Conservation (phyloP, 2,329 filamentous ascomycete genomes). For the Colletotrichum abscissum region DNA sequence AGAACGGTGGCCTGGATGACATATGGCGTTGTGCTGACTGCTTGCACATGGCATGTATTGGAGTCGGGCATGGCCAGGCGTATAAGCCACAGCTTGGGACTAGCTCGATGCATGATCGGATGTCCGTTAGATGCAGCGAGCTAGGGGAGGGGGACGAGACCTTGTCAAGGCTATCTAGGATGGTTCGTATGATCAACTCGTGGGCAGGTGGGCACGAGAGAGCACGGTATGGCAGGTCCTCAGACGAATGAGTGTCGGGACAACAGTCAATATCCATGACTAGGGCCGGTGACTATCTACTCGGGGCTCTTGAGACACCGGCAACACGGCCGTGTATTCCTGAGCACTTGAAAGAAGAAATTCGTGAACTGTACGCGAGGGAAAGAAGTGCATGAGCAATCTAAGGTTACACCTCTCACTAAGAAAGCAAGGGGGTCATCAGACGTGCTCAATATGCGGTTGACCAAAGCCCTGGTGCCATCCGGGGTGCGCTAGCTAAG, state of each 20-base stretch:
- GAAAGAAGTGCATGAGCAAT: neutral
- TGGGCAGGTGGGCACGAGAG: neutral
- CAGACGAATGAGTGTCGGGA: slow-evolving; percentile 15
- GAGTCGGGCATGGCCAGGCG: slow-evolving; percentile 16
- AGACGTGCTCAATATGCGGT: neutral
- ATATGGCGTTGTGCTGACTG: slow-evolving; percentile 26
- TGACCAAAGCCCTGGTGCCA: neutral
- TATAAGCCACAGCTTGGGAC: slow-evolving; percentile 19
- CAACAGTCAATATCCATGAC: neutral
- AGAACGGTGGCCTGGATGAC: slow-evolving; percentile 19
- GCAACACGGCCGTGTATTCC: neutral
- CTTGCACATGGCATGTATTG: slow-evolving; percentile 27
- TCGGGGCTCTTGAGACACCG: slow-evolving; percentile 8
- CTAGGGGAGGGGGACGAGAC: slow-evolving; percentile 7
- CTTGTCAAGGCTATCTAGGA: slow-evolving; percentile 17
- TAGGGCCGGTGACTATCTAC: neutral
- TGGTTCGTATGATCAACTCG: neutral
- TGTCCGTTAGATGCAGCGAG: slow-evolving; percentile 27
- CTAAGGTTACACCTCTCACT: neutral
- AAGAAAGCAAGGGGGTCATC: neutral
- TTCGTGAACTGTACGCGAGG: neutral
- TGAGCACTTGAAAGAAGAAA: neutral
- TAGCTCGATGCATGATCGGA: slow-evolving; percentile 23
- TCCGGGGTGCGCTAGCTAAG: neutral
- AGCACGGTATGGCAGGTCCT: slow-evolving; percentile 1